A percentile compares a stretch with the other conserved stretches of the same genome.
Conservation (phyloP, 257 asterid genomes). For the Handroanthus guayacan region DNA sequence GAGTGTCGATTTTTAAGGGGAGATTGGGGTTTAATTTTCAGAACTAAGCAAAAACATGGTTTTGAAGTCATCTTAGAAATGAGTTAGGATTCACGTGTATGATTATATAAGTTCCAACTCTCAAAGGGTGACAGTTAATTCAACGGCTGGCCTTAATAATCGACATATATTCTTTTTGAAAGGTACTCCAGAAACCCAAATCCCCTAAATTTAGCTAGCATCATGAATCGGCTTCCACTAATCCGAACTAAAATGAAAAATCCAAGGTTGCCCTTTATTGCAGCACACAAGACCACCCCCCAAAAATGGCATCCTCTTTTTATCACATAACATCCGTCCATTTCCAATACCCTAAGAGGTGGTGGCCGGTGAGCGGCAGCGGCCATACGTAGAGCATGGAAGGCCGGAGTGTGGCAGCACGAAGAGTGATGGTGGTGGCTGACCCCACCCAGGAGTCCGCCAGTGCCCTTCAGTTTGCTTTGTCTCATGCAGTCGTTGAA, state of each 20-base stretch:
- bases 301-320: not conserved
- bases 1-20: too few relatives aligned
- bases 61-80: too few relatives aligned
- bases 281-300: slow-evolving; percentile 4
- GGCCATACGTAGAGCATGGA: slow-evolving; percentile 45
- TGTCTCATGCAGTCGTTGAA: slow-evolving; percentile 66
- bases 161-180: not conserved
- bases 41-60: too few relatives aligned
- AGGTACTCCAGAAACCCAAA: slow-evolving; percentile 15
- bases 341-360: slow-evolving; percentile 19
- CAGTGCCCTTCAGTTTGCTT: slow-evolving; percentile 70
- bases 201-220: slow-evolving; percentile 27
- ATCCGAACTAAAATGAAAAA: not conserved
- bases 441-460: slow-evolving; percentile 76
- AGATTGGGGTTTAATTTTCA: too few relatives aligned
- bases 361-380: slow-evolving; percentile 23
- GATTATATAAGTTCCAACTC: too few relatives aligned
- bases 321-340: not conserved
- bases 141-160: slow-evolving; percentile 21
- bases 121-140: not conserved
- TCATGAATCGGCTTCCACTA: not conserved
- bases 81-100: too few relatives aligned
- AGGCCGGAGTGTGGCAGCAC: slow-evolving; percentile 44
- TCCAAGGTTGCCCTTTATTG: not conserved
- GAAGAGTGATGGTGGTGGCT: slow-evolving; percentile 78